A percentile compares a stretch with the other conserved stretches of the same genome.
Conservation (phyloP, 805 yeast genomes). For the Candida boleticola region DNA sequence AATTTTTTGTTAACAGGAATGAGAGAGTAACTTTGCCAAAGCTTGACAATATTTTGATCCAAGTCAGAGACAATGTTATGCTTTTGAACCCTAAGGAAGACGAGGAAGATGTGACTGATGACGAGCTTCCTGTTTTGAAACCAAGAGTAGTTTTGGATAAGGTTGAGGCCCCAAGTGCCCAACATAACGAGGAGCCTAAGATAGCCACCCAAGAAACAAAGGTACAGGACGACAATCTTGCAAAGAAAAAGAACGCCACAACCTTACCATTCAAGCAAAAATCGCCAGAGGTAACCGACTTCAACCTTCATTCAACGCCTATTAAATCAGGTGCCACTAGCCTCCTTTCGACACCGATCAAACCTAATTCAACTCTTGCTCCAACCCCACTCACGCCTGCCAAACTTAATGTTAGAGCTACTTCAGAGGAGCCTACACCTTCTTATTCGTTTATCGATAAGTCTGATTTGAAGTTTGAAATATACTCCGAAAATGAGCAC, state of each 20-base stretch:
- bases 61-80: slow-evolving; percentile 66
- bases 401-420: slow-evolving; percentile 11
- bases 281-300: too few species aligned
- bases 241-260: not conserved
- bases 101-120: slow-evolving; percentile 46
- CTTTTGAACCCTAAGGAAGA: slow-evolving; percentile 48
- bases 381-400: slow-evolving; percentile 14
- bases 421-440: slow-evolving; percentile 21
- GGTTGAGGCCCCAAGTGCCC: not conserved
- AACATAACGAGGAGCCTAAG: too few species aligned
- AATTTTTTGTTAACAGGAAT: slow-evolving; percentile 55
- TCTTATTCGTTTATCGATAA: slow-evolving; percentile 2
- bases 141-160: not conserved
- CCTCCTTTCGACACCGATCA: slow-evolving; percentile 3
- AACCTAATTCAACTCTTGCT: not conserved
- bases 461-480: slow-evolving; percentile 2
- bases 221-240: too few species aligned
- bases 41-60: slow-evolving; percentile 59
- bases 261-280: slow-evolving; percentile 1
- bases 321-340: not conserved
- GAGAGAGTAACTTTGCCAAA: slow-evolving; percentile 68
- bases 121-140: slow-evolving; percentile 29
- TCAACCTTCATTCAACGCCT: not conserved
- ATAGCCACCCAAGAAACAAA: too few species aligned
- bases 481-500: slow-evolving; percentile 3